Evolutionary conservation across 441 rosid genomes (phyloP).

Genomic region (Gossypium schwendimanii): DNA sequence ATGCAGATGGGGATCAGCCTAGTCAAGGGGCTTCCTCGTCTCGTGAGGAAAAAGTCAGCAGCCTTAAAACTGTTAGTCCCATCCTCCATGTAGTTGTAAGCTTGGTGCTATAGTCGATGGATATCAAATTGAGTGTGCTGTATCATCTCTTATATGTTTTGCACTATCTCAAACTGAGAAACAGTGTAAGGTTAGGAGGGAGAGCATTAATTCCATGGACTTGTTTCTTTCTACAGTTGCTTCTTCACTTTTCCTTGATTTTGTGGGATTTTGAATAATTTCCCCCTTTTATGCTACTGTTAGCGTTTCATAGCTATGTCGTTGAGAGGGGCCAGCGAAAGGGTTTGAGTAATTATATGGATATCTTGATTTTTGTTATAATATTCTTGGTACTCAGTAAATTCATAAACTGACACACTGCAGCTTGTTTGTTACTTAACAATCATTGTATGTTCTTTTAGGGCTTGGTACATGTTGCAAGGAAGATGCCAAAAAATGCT

Average conservation of each 20-base stretch:
- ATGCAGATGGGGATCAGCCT: slow-evolving; percentile 62
- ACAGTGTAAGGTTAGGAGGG: not conserved
- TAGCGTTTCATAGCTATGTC: not conserved
- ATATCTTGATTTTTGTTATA: not conserved
- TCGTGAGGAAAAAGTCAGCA: slow-evolving; percentile 92
- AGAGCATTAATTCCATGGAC: not conserved
- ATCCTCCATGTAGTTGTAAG: not conserved
- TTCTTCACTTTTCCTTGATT: not conserved
- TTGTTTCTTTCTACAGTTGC: not conserved
- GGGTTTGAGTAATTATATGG: not conserved
- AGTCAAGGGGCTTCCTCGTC: slow-evolving; percentile 54
- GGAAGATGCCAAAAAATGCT: slow-evolving; percentile 94
- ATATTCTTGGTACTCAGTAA: not conserved
- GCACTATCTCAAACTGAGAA: not conserved
- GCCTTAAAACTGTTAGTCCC: slow-evolving; percentile 76
- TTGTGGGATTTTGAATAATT: not conserved
- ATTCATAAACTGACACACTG: not conserved
- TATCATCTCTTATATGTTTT: not conserved
- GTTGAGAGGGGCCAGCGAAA: not conserved
- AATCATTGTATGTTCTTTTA: slow-evolving; percentile 22
- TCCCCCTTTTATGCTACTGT: not conserved
- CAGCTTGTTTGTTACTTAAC: not conserved
- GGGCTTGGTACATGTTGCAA: slow-evolving; percentile 90
- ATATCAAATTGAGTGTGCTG: not conserved
- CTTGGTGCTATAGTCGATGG: not conserved